Conservation (phyloP, 352 stramenopile species). For the Phytophthora tubulina region DNA sequence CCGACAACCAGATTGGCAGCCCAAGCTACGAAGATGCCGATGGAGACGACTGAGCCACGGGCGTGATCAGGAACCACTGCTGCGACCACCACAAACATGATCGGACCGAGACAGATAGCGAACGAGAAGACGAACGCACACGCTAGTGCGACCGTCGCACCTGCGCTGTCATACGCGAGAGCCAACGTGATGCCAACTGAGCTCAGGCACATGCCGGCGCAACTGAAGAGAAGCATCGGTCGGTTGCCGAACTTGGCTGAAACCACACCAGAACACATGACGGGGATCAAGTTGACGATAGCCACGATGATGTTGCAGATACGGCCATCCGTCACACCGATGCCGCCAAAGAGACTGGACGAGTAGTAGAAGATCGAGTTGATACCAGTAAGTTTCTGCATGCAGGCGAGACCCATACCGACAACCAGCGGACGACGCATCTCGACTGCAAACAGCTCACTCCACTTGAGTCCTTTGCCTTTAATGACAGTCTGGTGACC, state of each 20-base stretch:
- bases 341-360: constrained; percentile 47
- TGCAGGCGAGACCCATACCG: constrained; percentile 36
- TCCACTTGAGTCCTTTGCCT: constrained; percentile 24
- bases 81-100: constrained; percentile 56
- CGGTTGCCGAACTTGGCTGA: constrained; percentile 47
- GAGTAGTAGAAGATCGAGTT: constrained; percentile 67
- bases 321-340: constrained; percentile 41
- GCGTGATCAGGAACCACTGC: constrained; percentile 47
- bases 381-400: constrained; percentile 60
- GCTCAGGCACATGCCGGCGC: constrained; percentile 42
- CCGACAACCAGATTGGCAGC: constrained; percentile 50
- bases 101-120: constrained; percentile 35
- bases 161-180: constrained; percentile 22
- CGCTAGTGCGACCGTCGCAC: constrained; percentile 39
- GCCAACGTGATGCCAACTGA: constrained; percentile 48
- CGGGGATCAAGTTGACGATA: constrained; percentile 49
- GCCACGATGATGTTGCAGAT: constrained; percentile 50
- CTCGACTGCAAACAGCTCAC: constrained; percentile 31
- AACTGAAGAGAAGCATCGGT: constrained; percentile 45
- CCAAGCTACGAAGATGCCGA: constrained; percentile 47
- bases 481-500: constrained; percentile 27
- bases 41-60: constrained; percentile 43
- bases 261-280: constrained; percentile 34
- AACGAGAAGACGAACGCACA: constrained; percentile 41
- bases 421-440: constrained; percentile 45